Conservation (phyloP, 495 filamentous ascomycete genomes). For the Penicillium parvum region DNA sequence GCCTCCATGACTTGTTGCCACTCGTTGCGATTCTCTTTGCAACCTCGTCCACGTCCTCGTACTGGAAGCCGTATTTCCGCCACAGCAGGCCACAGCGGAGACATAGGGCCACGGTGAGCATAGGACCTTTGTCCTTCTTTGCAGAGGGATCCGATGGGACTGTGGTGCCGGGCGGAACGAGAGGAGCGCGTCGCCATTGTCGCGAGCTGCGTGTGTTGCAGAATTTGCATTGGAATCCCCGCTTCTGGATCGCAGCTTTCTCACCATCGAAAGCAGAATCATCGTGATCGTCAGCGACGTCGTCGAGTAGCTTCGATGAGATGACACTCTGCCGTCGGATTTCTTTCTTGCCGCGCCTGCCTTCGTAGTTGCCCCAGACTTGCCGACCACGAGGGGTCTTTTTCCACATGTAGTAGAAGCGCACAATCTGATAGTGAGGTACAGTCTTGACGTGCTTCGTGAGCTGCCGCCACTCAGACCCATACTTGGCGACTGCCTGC, state of each 20-base stretch:
- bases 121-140: constrained; percentile 69
- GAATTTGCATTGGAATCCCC: constrained; percentile 91
- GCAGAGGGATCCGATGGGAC: constrained; percentile 62
- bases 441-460: constrained; percentile 76
- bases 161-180: constrained; percentile 63
- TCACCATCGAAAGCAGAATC: constrained; percentile 94
- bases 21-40: constrained; percentile 80
- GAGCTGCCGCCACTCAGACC: constrained; percentile 81
- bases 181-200: constrained; percentile 90
- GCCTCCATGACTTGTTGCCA: constrained; percentile 81
- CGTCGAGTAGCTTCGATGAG: constrained; percentile 67
- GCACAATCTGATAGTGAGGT: constrained; percentile 70
- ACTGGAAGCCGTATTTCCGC: constrained; percentile 92
- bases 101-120: constrained; percentile 80
- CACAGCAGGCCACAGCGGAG: constrained; percentile 85
- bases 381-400: constrained; percentile 80
- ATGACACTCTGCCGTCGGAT: constrained; percentile 57
- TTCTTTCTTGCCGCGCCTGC: constrained; percentile 83
- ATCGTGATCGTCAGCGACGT: constrained; percentile 88
- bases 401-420: constrained; percentile 98
- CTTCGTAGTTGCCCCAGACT: constrained; percentile 85
- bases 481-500: constrained; percentile 84
- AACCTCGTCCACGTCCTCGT: constrained; percentile 92
- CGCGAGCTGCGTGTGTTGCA: constrained; percentile 72
- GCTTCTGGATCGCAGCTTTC: constrained; percentile 74